Evolutionary conservation across 2,329 filamentous ascomycete genomes (phyloP), one percentile per base, ranked within the genome.

Genomic region (Helotiales sp.): DNA sequence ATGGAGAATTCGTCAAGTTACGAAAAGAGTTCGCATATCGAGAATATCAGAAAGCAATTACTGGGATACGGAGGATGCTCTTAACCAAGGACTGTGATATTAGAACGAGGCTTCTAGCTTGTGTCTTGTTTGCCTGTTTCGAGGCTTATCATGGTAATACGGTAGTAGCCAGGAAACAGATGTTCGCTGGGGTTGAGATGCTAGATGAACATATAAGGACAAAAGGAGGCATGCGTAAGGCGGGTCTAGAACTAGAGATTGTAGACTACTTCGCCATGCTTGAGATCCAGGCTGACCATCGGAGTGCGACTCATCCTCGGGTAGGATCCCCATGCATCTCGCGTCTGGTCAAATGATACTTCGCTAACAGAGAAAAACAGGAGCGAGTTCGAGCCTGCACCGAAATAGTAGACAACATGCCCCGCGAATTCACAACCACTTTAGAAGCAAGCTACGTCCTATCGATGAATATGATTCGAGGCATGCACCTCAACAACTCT

Each of bases 51-150:
- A 48, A 13, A 13, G 47, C 57, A 2, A 52, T 59, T 17, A 40
- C 42, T 2, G 24, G 22, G 3, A n/a, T 55, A n/a, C 29, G 44
- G 10, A 30, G 17, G 2, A 25, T 52, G 10, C 24, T 34, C 2
- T 2, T 19, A 1, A 22, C 25, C 15, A 40, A 27, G 7, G 6
- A 25, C 9, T 19, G 22, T 1, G 31, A 51, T 24, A 56, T 55
- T n/a, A 34, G 38, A 3, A 51, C 52, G 1, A 55, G 30, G 29
- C 49, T 59, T 15, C 38, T 59, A 15, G 48, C 57, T 12, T 59
- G 57, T n/a, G 29, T 59, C n/a, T 38, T 59, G 22, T 59, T 55
- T 17, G 52, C 57, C 5, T 55, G 51, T 10, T 52, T 59, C 40
- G 57, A 59, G 22, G 27, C 46, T 10, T 51, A 55, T 17, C 57